Base-by-base conservation (phyloP, 441 rosid genomes). In the Croton setiger region DNA sequence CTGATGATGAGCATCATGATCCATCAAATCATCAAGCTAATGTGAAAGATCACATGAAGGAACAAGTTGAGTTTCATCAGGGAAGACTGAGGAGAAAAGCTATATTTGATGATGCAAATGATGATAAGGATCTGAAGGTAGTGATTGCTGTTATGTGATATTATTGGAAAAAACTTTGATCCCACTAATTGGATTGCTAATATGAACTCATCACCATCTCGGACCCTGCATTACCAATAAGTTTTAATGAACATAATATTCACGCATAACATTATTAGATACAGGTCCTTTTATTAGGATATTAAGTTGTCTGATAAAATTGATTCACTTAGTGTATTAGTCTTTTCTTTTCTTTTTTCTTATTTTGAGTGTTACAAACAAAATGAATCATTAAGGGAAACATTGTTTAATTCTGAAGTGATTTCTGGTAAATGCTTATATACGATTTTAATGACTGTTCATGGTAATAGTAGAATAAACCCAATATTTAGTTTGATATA, bases 61-160 rank as follows among this genome's bases (percentile, higher is more conserved):
- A 86, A 71, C 83, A 80, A 72, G 74, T 79, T 70, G 93, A 93
- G 70, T 75, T 85, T 72, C 82, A 76, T 77, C 85, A 66, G 68
- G 97, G 95, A 76, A 85, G 98, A 82, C 57, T 80, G 66, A 84
- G 96, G 81, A 85, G 98, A 81, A 93, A 86, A 84, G 95, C 90
- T 68, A 64, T 85, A 60, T 89, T 91, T 79, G 77, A 75, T 75
- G 75, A 80, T 63, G 83, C 77, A 44, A 49, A 47, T 73, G 76
- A 81, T 78, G 76, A 76, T 39, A 60, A 37, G 61, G 83, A 79
- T 78, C 62, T 71, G 33, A 75, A 68, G 83, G 90, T 84, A 77
- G 75, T 69, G 45, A 59, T 69, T 39, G 47, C 55, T 56, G 12
- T 54, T 64, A 47, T 31, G 36, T 65, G 72, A 20, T 44, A 23